phyloP scores from a whole-genome alignment of 139 green algal species.

The Microglena sp. region DNA sequence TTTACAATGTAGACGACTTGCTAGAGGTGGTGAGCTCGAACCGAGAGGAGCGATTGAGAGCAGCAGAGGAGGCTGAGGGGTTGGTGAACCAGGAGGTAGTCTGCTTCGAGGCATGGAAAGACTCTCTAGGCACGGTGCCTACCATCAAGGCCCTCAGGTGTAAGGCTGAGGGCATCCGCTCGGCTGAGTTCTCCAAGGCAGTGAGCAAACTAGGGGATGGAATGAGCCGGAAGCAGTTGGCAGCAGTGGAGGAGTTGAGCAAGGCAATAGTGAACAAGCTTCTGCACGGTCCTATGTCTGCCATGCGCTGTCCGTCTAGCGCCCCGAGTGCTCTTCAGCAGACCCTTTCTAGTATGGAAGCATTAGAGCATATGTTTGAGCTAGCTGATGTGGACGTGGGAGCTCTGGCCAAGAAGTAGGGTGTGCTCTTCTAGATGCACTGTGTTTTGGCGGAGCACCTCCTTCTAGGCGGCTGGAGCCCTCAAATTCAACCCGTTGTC shows the following conservation, averaged over 20 bases:
- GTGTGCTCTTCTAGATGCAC: too few relatives aligned
- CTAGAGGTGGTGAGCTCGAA: constrained; percentile 47
- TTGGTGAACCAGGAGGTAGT: constrained; percentile 63
- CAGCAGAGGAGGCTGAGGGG: constrained; percentile 45
- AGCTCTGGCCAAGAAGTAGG: too few relatives aligned
- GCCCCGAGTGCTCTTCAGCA: constrained; percentile 63
- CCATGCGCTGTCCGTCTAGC: constrained; percentile 72
- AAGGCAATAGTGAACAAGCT: constrained; percentile 95
- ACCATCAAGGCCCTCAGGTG: constrained; percentile 93
- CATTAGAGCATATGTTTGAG: constrained; percentile 92
- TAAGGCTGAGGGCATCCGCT: constrained; percentile 80
- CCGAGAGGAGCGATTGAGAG: constrained; percentile 8
- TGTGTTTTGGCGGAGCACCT: too few relatives aligned
- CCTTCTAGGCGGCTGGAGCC: too few relatives aligned
- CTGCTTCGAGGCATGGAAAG: constrained; percentile 93
- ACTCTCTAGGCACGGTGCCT: constrained; percentile 95
- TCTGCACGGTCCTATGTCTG: constrained; percentile 91
- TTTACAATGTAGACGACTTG: constrained; percentile 99
- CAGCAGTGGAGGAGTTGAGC: constrained; percentile 84
- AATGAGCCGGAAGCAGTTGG: constrained; percentile 86
- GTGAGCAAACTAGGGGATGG: constrained; percentile 70
- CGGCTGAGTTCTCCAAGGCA: constrained; percentile 76
- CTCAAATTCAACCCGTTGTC: too few relatives aligned
- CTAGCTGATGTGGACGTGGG: constrained; percentile 28
- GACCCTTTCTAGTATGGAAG: constrained; percentile 93